Conservation (phyloP, 805 yeast genomes). For the Soucietia sequanensis region DNA sequence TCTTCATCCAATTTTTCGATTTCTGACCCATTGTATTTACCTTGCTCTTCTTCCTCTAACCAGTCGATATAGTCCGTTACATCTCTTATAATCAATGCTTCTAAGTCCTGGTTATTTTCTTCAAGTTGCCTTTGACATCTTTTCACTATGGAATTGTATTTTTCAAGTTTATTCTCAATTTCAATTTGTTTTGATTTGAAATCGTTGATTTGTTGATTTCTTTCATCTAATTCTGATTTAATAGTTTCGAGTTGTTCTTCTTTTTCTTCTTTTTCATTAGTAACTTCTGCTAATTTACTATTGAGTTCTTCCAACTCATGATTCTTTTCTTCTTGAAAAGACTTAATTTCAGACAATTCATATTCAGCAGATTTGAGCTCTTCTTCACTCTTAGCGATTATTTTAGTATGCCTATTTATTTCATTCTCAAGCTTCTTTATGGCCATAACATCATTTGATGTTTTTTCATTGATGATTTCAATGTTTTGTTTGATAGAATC, state of each 20-base stretch:
- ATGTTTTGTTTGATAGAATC: slow-evolving; percentile 69
- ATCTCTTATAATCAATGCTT: slow-evolving; percentile 52
- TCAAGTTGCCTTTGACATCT: slow-evolving; percentile 40
- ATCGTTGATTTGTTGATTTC: slow-evolving; percentile 49
- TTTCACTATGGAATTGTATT: slow-evolving; percentile 40
- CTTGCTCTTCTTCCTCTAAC: slow-evolving; percentile 42
- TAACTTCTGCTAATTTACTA: slow-evolving; percentile 27
- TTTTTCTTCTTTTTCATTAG: slow-evolving; percentile 36
- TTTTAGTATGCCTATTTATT: slow-evolving; percentile 51
- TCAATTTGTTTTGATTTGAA: slow-evolving; percentile 68
- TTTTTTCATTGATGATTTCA: slow-evolving; percentile 55
- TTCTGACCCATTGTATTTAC: slow-evolving; percentile 30
- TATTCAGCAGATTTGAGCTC: slow-evolving; percentile 39
- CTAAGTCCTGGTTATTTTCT: slow-evolving; percentile 39
- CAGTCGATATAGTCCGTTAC: slow-evolving; percentile 49
- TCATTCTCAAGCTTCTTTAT: slow-evolving; percentile 65
- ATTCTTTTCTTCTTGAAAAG: slow-evolving; percentile 18
- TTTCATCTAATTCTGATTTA: slow-evolving; percentile 29
- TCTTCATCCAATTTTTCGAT: slow-evolving; percentile 49
- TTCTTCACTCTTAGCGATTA: slow-evolving; percentile 41
- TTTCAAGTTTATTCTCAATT: slow-evolving; percentile 60
- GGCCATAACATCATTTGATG: slow-evolving; percentile 55
- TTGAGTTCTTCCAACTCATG: slow-evolving; percentile 34
- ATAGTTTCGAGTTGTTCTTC: slow-evolving; percentile 38
- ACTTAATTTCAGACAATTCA: slow-evolving; percentile 21